A percentile compares a stretch with the other conserved stretches of the same genome.
Conservation (phyloP, 257 asterid species). For the Prunella vulgaris region DNA sequence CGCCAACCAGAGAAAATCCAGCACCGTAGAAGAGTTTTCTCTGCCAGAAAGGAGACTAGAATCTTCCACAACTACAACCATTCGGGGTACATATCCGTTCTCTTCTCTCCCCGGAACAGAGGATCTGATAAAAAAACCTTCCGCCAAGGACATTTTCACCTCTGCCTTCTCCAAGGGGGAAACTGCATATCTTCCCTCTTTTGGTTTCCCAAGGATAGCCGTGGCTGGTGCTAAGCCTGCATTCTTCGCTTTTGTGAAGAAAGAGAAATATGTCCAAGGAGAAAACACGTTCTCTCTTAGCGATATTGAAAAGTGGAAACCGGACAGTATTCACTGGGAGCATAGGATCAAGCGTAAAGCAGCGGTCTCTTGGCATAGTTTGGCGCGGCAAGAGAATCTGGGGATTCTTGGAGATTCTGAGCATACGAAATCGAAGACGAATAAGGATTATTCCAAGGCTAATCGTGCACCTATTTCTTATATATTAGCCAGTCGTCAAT, state of each 20-base stretch:
- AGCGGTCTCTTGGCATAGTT: conserved; percentile 19
- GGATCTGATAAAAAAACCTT: not conserved
- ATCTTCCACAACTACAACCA: conserved; percentile 7
- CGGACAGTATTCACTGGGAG: conserved; percentile 13
- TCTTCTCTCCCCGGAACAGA: conserved; percentile 17
- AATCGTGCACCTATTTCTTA: conserved; percentile 20
- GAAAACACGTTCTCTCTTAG: conserved; percentile 14
- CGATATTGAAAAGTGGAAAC: conserved; percentile 18
- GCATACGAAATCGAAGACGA: not conserved
- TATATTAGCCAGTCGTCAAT: conserved; percentile 14
- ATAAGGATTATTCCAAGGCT: not conserved
- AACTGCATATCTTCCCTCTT: conserved; percentile 3
- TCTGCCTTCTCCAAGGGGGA: conserved; percentile 25
- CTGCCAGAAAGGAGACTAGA: conserved; percentile 14
- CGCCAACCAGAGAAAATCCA: not conserved
- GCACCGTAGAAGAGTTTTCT: not conserved
- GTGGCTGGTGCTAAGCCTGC: conserved; percentile 33
- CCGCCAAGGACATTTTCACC: conserved; percentile 8
- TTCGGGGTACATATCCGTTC: conserved; percentile 12
- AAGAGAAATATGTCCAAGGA: not conserved
- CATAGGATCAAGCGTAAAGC: conserved; percentile 20
- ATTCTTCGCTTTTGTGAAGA: conserved; percentile 17
- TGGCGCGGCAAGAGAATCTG: conserved; percentile 5
- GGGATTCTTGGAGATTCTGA: not conserved
- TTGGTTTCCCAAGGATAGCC: conserved; percentile 33